These are phyloP conservation scores for Polygonum aviculare DNA, from an alignment of 148 eudicot genomes.

Conservation along the genomic window DNA sequence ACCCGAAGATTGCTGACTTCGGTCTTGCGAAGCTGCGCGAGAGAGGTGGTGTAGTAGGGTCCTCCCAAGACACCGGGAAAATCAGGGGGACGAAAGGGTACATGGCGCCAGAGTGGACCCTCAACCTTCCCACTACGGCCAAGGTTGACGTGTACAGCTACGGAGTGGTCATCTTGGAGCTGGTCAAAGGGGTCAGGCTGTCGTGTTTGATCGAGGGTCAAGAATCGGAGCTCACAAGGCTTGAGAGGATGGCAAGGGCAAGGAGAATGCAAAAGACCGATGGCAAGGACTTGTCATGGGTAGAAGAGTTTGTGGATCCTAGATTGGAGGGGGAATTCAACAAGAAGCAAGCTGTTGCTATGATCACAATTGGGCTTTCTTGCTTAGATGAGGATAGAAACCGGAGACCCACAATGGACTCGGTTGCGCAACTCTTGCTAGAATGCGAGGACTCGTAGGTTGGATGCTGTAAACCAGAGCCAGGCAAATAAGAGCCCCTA, in stretches of 20 bases:
- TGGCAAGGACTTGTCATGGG: constrained; percentile 27
- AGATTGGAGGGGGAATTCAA: constrained; percentile 38
- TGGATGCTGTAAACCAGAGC: background rate
- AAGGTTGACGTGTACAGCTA: constrained; percentile 60
- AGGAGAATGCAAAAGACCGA: constrained; percentile 10
- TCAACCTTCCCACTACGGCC: constrained; percentile 58
- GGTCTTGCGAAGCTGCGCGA: constrained; percentile 55
- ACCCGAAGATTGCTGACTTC: constrained; percentile 57
- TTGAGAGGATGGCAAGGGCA: constrained; percentile 25
- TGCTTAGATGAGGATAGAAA: constrained; percentile 43
- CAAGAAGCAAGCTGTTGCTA: constrained; percentile 29
- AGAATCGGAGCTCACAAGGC: constrained; percentile 3
- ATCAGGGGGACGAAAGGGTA: constrained; percentile 70
- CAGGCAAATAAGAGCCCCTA: too few relatives aligned
- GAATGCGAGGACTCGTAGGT: constrained; percentile 30
- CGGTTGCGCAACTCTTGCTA: constrained; percentile 32
- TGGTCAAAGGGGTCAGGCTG: constrained; percentile 55
- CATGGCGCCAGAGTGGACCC: constrained; percentile 71
- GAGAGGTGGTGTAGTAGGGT: constrained; percentile 22
- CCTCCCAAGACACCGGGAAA: constrained; percentile 18
- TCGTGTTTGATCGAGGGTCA: constrained; percentile 24
- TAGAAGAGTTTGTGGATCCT: constrained; percentile 31
- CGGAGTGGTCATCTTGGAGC: constrained; percentile 55
- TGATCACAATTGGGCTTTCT: constrained; percentile 36
- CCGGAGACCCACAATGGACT: constrained; percentile 51